Evolutionary conservation across 2,329 filamentous ascomycete species (phyloP).

Genomic region (Colletotrichum godetiae): DNA sequence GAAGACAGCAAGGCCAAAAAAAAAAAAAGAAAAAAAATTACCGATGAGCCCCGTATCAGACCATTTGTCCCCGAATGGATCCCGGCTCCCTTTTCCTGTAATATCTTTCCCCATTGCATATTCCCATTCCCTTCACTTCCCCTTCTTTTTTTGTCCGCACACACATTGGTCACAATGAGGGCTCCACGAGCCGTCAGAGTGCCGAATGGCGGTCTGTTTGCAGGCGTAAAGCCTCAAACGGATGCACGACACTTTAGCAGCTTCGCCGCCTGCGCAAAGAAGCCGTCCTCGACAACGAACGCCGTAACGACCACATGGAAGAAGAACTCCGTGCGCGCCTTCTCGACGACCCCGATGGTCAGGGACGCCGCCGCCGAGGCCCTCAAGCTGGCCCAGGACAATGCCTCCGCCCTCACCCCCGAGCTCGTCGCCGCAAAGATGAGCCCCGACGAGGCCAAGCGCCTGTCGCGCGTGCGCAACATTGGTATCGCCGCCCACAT

Average conservation of each 20-base stretch:
- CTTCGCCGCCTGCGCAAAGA: constrained; percentile 40
- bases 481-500: constrained; percentile 99
- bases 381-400: constrained; percentile 65
- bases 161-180: constrained; percentile 48
- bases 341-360: constrained; percentile 46
- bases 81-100: constrained; percentile 27
- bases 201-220: constrained; percentile 53
- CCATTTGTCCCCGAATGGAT: constrained; percentile 32
- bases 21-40: constrained; percentile 35
- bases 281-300: constrained; percentile 3
- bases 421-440: constrained; percentile 81
- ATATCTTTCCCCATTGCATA: constrained; percentile 12
- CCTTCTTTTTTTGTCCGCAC: not conserved
- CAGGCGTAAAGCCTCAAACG: constrained; percentile 42
- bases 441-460: constrained; percentile 79
- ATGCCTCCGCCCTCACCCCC: constrained; percentile 62
- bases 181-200: constrained; percentile 52
- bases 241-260: constrained; percentile 44
- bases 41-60: constrained; percentile 36
- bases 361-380: constrained; percentile 54
- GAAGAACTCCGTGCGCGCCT: constrained; percentile 41
- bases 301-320: constrained; percentile 20
- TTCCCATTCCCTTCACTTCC: constrained; percentile 4
- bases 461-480: constrained; percentile 87
- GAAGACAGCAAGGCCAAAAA: constrained; percentile 23